A percentile compares a stretch with the other conserved stretches of the same genome.
These are phyloP conservation scores for Cryphonectria japonica DNA, from an alignment of 2,329 filamentous ascomycete genomes.

Conservation along the genomic window DNA sequence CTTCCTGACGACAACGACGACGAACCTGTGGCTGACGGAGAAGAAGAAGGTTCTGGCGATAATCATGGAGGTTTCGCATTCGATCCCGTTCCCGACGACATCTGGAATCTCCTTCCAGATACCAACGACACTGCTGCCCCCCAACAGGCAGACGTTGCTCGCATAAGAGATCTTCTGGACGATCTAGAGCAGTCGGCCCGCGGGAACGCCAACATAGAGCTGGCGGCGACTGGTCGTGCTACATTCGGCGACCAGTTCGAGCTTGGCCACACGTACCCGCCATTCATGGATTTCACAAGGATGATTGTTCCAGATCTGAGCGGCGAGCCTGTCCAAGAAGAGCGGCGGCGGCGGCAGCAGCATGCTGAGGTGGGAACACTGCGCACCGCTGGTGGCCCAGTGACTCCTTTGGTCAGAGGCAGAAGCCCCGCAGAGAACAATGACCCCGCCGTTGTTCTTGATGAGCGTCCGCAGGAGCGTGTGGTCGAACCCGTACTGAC, in stretches of 20 bases:
- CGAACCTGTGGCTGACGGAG: not conserved
- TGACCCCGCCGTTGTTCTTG: not conserved
- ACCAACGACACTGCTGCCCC: not conserved
- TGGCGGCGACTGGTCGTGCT: not conserved
- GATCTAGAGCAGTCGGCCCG: not conserved
- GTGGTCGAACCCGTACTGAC: no score
- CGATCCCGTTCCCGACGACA: not conserved
- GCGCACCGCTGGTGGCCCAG: not conserved
- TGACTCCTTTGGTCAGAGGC: not conserved
- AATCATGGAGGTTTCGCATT: not conserved
- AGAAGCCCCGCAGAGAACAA: not conserved
- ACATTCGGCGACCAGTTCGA: not conserved
- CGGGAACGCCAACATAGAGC: not conserved
- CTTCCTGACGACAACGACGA: not conserved
- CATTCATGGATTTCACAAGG: not conserved
- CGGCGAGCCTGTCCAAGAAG: not conserved
- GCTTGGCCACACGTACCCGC: not conserved
- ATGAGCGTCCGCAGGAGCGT: not conserved
- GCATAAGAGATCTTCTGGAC: not conserved
- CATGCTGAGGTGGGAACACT: not conserved
- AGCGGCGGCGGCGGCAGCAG: not conserved
- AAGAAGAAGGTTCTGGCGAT: not conserved
- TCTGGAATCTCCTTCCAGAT: not conserved
- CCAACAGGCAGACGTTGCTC: not conserved
- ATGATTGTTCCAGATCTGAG: not conserved